Conservation (phyloP, 139 green algal genomes). For the Chlorella vulgaris region DNA sequence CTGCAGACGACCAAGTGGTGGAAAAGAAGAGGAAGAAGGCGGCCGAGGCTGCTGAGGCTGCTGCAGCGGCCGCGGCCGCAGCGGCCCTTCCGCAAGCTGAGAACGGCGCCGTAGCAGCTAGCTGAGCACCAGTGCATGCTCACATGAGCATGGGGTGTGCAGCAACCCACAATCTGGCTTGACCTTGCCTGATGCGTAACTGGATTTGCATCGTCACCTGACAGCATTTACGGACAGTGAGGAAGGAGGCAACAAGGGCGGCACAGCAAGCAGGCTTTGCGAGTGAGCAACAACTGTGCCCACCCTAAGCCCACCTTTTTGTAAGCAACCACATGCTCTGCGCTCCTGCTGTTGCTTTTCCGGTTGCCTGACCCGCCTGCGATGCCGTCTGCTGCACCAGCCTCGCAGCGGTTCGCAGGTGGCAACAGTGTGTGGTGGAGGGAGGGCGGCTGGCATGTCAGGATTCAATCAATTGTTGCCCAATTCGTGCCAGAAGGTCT, state of each 20-base stretch:
- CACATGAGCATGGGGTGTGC: background rate
- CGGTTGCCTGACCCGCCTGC: slow-evolving; percentile 14
- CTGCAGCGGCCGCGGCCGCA: background rate
- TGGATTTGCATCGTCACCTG: too few species aligned
- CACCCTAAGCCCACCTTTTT: too few species aligned
- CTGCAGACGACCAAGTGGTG: slow-evolving; percentile 61
- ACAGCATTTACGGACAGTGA: too few species aligned
- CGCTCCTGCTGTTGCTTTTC: background rate
- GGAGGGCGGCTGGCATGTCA: background rate
- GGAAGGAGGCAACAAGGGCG: too few species aligned
- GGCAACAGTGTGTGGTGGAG: slow-evolving; percentile 24
- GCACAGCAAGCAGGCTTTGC: too few species aligned
- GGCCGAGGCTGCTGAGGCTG: slow-evolving; percentile 21
- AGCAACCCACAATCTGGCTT: too few species aligned
- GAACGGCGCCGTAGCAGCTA: slow-evolving; percentile 14
- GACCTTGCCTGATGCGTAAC: too few species aligned
- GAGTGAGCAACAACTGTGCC: too few species aligned
- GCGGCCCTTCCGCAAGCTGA: background rate
- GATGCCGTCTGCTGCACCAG: slow-evolving; percentile 22
- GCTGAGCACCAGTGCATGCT: background rate
- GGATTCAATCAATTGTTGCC: too few species aligned
- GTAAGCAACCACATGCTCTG: too few species aligned
- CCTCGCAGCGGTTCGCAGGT: too few species aligned
- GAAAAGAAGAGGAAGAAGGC: slow-evolving; percentile 37
- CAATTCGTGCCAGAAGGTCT: too few species aligned